Conservation (phyloP, 495 filamentous ascomycete species). For the Trichodelitschia bisporula region DNA sequence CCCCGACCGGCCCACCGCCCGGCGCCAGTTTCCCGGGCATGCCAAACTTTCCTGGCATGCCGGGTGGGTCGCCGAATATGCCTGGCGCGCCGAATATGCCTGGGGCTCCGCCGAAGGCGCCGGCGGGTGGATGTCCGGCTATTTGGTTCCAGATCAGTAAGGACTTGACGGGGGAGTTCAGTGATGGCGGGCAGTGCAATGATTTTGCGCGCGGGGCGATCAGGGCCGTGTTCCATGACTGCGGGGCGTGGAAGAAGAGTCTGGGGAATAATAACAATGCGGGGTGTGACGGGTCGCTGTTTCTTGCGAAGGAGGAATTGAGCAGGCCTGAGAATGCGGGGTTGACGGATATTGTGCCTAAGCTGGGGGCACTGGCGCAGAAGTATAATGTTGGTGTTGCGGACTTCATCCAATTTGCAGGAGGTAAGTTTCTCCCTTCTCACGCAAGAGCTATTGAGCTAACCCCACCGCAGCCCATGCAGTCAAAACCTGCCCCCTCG, state of each 20-base stretch:
- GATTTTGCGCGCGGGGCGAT: slow-evolving; percentile 11
- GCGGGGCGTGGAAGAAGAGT: no score
- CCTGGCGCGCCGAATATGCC: no score
- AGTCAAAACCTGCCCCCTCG: slow-evolving; percentile 9
- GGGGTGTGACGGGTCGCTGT: slow-evolving; percentile 11
- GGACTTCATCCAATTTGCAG: slow-evolving; percentile 12
- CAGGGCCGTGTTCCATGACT: slow-evolving; percentile 12
- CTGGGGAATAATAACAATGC: no score
- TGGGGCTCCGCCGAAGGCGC: no score
- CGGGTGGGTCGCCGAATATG: no score
- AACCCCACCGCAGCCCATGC: slow-evolving; percentile 8
- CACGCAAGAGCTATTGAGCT: no score
- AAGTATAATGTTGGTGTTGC: slow-evolving; percentile 9
- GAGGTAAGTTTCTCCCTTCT: slow-evolving; percentile 6
- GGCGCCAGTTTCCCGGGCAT: no score
- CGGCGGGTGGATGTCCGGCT: slow-evolving; percentile 5
- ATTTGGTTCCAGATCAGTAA: slow-evolving; percentile 8
- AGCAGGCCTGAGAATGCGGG: slow-evolving; percentile 9
- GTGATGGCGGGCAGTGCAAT: slow-evolving; percentile 7
- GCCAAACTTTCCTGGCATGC: no score
- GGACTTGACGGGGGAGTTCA: slow-evolving; percentile 6
- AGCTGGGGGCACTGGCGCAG: slow-evolving; percentile 2
- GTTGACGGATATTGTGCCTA: slow-evolving; percentile 3
- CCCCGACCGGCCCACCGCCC: no score
- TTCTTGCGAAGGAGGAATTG: slow-evolving; percentile 8